phyloP scores from a whole-genome alignment of 148 eudicot species.

The Polygonum maritimum region DNA sequence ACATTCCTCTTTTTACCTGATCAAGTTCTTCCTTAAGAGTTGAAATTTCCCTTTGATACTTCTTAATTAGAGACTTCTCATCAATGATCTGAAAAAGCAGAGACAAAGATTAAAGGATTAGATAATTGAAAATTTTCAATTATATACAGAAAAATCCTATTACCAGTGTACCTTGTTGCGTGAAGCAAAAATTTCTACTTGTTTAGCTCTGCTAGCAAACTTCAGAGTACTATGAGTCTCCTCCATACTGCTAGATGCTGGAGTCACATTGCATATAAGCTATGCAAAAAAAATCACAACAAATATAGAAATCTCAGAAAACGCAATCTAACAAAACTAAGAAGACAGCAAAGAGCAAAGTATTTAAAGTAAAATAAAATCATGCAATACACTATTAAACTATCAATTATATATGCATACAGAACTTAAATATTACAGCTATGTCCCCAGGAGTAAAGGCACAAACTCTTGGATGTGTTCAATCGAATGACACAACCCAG shows the following conservation, averaged over 20 bases:
- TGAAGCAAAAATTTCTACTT: slow-evolving; percentile 93
- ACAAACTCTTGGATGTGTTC: not conserved
- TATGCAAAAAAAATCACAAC: slow-evolving; percentile 18
- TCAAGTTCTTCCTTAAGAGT: slow-evolving; percentile 83
- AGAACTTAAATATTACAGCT: not conserved
- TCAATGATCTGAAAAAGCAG: slow-evolving; percentile 63
- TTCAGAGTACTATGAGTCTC: slow-evolving; percentile 96
- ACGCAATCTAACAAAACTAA: not conserved
- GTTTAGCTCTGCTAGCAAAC: slow-evolving; percentile 98
- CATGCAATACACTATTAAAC: not conserved
- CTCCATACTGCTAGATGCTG: slow-evolving; percentile 97
- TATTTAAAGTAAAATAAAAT: not conserved
- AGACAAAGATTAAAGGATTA: not conserved
- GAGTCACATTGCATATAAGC: slow-evolving; percentile 98
- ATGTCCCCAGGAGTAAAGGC: not conserved
- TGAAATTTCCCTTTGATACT: slow-evolving; percentile 91
- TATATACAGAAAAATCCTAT: not conserved
- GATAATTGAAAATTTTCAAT: not conserved
- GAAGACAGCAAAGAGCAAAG: not conserved
- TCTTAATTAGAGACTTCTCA: slow-evolving; percentile 92
- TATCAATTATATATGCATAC: not conserved
- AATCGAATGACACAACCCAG: not conserved
- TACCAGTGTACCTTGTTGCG: slow-evolving; percentile 62
- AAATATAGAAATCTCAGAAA: slow-evolving; percentile 9
- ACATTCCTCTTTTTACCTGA: slow-evolving; percentile 79